phyloP scores from a whole-genome alignment of 768 basidiomycete genomes.

The Crucibulum laeve region DNA sequence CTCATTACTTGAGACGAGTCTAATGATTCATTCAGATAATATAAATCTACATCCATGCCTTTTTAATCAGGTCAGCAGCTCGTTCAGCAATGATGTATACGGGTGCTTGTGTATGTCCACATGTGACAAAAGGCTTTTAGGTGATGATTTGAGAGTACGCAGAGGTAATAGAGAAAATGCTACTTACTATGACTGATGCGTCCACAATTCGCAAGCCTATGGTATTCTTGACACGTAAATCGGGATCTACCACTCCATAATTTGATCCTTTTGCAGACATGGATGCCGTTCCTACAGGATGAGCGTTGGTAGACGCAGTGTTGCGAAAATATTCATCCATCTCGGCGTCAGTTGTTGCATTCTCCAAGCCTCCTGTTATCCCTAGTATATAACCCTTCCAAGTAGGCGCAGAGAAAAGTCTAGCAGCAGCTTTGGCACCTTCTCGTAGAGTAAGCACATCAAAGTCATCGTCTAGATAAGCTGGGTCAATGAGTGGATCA shows the following conservation, averaged over 20 bases:
- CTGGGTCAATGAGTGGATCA: conserved; percentile 41
- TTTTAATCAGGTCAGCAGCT: not conserved
- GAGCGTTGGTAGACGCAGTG: conserved; percentile 13
- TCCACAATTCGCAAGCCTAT: conserved; percentile 27
- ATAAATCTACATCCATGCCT: not conserved
- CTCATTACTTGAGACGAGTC: no score
- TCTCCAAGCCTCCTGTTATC: conserved; percentile 4
- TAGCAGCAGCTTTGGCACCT: conserved; percentile 8
- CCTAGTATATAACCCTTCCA: conserved; percentile 18
- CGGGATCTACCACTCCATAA: conserved; percentile 25
- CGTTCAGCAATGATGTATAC: conserved; percentile 19
- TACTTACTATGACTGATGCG: conserved; percentile 22
- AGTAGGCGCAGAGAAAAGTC: conserved; percentile 13
- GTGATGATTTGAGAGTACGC: not conserved
- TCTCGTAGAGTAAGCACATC: conserved; percentile 18
- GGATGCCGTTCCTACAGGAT: conserved; percentile 21
- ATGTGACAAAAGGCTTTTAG: not conserved
- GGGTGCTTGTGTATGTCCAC: not conserved
- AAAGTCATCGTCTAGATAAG: conserved; percentile 25
- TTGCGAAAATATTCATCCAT: conserved; percentile 15
- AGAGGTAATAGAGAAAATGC: no score
- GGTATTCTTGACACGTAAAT: conserved; percentile 23
- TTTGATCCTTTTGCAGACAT: conserved; percentile 16
- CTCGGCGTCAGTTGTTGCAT: conserved; percentile 13
- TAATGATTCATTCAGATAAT: not conserved